Evolutionary conservation across 1,284 basidiomycete genomes (phyloP).

Genomic region (Chalciporus sp.): DNA sequence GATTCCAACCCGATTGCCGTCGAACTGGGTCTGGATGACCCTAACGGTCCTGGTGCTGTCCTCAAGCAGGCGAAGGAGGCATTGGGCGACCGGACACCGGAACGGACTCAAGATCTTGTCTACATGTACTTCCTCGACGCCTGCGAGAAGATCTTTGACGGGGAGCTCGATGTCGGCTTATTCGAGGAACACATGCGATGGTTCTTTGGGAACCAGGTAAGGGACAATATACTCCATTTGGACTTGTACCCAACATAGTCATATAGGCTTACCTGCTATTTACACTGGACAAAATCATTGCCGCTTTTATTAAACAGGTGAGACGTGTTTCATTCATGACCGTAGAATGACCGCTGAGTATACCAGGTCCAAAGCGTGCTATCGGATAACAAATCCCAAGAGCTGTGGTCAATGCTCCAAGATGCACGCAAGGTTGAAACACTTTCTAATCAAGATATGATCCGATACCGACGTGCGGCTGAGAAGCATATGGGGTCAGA

Average conservation of each 20-base stretch:
- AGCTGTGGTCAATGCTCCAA: constrained; percentile 67
- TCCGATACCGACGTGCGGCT: constrained; percentile 89
- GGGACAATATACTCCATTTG: constrained; percentile 25
- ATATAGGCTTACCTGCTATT: constrained; percentile 82
- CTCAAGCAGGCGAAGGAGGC: constrained; percentile 65
- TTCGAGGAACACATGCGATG: constrained; percentile 96
- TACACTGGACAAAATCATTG: constrained; percentile 90
- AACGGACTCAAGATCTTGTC: constrained; percentile 59
- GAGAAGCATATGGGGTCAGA: constrained; percentile 86
- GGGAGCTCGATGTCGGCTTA: constrained; percentile 84
- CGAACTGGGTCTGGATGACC: constrained; percentile 73
- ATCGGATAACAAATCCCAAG: constrained; percentile 72
- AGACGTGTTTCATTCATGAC: constrained; percentile 5
- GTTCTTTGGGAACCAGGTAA: constrained; percentile 95
- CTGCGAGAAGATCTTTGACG: constrained; percentile 93
- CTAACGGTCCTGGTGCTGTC: constrained; percentile 70
- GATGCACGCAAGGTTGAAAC: constrained; percentile 51
- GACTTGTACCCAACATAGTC: constrained; percentile 22
- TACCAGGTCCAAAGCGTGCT: constrained; percentile 83
- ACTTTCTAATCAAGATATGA: constrained; percentile 75
- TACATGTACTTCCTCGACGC: constrained; percentile 90
- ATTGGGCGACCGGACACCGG: constrained; percentile 36
- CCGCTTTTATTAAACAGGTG: constrained; percentile 87
- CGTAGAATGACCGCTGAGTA: constrained; percentile 16
- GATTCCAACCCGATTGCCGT: constrained; percentile 73